These are phyloP conservation scores for Eucalyptus coolabah DNA, from an alignment of 345 rosid species.

Conservation along the genomic window DNA sequence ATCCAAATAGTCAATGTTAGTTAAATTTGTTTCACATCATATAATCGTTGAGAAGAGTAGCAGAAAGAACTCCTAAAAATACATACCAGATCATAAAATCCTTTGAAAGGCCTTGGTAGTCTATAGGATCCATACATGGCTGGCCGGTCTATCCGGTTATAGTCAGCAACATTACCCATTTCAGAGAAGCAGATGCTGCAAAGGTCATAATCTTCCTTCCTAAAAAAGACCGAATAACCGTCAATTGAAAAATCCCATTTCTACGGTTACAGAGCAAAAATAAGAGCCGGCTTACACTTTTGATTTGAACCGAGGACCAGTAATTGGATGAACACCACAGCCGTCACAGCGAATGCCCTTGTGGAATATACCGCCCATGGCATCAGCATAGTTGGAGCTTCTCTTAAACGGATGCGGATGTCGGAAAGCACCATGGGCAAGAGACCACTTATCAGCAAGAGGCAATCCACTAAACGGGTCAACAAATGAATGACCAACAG, in stretches of 20 bases:
- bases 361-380: constrained; percentile 44
- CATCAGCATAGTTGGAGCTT: constrained; percentile 8
- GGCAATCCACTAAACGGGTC: constrained; percentile 45
- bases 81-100: constrained; percentile 22
- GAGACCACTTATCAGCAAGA: not conserved
- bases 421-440: not conserved
- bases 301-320: constrained; percentile 83
- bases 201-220: constrained; percentile 79
- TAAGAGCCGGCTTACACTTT: constrained; percentile 54
- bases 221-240: constrained; percentile 7
- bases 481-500: not conserved
- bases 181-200: constrained; percentile 73
- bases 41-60: not conserved
- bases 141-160: constrained; percentile 63
- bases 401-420: constrained; percentile 6
- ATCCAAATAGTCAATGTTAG: not conserved
- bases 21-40: not conserved
- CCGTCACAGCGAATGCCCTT: constrained; percentile 82
- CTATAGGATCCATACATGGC: constrained; percentile 7
- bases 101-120: constrained; percentile 13
- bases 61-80: not conserved
- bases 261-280: not conserved
- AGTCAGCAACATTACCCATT: constrained; percentile 62
- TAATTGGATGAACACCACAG: constrained; percentile 85
- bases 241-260: not conserved